phyloP scores from a whole-genome alignment of 2,329 filamentous ascomycete genomes.

The Xylaria sp. region DNA sequence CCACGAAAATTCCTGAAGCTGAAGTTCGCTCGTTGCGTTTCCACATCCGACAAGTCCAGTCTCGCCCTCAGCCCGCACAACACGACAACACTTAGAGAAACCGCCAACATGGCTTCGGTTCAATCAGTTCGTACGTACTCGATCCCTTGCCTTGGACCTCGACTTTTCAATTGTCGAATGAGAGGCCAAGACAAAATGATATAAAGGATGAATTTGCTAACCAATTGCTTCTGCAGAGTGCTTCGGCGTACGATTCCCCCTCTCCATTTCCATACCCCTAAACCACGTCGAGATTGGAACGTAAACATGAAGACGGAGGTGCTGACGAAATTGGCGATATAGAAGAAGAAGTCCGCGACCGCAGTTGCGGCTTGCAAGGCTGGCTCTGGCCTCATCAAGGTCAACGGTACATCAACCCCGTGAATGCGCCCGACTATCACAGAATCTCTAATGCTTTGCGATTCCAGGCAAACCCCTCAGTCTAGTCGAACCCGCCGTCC shows the following conservation, averaged over 20 bases:
- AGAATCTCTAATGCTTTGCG: conserved; percentile 25
- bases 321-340: conserved; percentile 31
- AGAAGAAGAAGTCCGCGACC: conserved; percentile 41
- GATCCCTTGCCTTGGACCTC: not conserved
- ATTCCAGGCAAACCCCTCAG: conserved; percentile 90
- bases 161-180: not conserved
- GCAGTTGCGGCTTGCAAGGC: conserved; percentile 40
- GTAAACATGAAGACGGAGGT: conserved; percentile 19
- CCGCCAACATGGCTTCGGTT: conserved; percentile 38
- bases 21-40: conserved; percentile 39
- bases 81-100: conserved; percentile 32
- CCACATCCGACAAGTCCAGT: conserved; percentile 37
- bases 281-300: not conserved
- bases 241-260: conserved; percentile 38
- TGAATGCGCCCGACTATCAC: not conserved
- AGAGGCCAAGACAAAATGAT: not conserved
- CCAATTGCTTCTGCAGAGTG: conserved; percentile 33
- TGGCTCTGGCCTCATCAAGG: conserved; percentile 75
- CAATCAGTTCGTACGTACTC: conserved; percentile 40
- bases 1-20: conserved; percentile 37
- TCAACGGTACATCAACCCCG: conserved; percentile 33
- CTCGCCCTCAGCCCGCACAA: conserved; percentile 32
- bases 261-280: not conserved
- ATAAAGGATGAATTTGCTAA: conserved; percentile 27
- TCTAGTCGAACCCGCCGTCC: conserved; percentile 94